Percentiles rank a stretch among this genome's conserved stretches.
Evolutionary conservation across 192 early-diverging fungal species (phyloP).

Genomic region (Mortierella claussenii): DNA sequence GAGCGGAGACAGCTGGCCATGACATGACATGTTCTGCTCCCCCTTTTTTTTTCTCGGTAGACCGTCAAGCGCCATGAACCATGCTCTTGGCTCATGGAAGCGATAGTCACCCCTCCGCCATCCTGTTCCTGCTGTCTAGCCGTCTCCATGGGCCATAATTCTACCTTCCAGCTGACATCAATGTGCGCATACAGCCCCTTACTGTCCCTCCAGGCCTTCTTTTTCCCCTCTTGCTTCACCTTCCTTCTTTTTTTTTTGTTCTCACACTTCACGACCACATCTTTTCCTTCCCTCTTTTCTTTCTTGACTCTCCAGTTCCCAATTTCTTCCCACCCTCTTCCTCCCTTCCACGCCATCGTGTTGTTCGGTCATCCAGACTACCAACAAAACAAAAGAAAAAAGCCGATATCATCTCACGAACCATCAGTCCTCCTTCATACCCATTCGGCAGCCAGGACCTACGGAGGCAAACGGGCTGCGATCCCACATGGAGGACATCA

Average conservation of each 20-base stretch:
- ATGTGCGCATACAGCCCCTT: too few species aligned
- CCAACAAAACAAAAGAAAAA: background rate
- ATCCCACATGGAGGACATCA: constrained; percentile 13
- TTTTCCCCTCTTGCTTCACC: background rate
- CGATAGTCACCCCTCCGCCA: constrained; percentile 1
- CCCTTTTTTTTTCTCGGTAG: constrained; percentile 37
- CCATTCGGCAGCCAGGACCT: too few species aligned
- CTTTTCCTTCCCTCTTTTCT: too few species aligned
- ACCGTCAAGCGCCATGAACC: background rate
- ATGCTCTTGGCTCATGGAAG: background rate
- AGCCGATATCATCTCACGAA: background rate
- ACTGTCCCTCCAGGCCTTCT: background rate
- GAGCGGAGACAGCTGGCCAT: background rate
- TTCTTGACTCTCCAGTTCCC: too few species aligned
- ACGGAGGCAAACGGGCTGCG: too few species aligned
- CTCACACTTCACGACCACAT: too few species aligned
- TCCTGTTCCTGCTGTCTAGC: background rate
- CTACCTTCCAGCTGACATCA: constrained; percentile 30
- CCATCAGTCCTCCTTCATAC: too few species aligned
- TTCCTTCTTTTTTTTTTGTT: background rate
- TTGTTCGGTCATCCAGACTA: background rate
- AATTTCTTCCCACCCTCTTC: too few species aligned
- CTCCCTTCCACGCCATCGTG: too few species aligned
- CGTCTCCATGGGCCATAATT: background rate
- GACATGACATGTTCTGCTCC: background rate